A percentile compares a stretch with the other conserved stretches of the same genome.
These are phyloP conservation scores for Podaxis sp. DNA, from an alignment of 768 basidiomycete species.

Conservation along the genomic window DNA sequence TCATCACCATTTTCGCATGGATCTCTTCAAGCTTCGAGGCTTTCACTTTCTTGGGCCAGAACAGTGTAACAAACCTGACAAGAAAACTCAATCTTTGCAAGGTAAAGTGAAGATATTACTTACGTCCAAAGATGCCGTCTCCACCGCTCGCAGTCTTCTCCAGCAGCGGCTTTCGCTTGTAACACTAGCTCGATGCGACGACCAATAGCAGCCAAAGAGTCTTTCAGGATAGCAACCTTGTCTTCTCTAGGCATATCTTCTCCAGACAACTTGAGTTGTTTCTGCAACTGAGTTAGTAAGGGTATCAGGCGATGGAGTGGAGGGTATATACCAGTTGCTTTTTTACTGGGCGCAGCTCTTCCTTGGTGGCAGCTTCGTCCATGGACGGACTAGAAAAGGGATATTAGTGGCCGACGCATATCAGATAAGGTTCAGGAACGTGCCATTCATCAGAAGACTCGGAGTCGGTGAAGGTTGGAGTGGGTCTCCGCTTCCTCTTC, in stretches of 20 bases:
- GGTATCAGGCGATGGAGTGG: slow-evolving; percentile 5
- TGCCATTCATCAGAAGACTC: slow-evolving; percentile 91
- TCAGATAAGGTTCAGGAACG: slow-evolving; percentile 22
- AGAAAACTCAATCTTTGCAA: neutral
- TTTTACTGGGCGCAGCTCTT: slow-evolving; percentile 94
- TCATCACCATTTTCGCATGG: slow-evolving; percentile 94
- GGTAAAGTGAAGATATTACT: slow-evolving; percentile 30
- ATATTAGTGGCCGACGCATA: slow-evolving; percentile 4
- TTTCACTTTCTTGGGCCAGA: slow-evolving; percentile 98
- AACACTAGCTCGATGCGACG: slow-evolving; percentile 85
- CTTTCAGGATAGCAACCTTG: slow-evolving; percentile 93
- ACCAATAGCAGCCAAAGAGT: slow-evolving; percentile 91
- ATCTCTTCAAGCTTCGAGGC: slow-evolving; percentile 92
- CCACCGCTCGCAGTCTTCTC: slow-evolving; percentile 86
- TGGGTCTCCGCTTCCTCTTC: slow-evolving; percentile 90
- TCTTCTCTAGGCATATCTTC: slow-evolving; percentile 93
- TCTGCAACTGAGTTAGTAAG: slow-evolving; percentile 39
- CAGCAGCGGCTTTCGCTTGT: slow-evolving; percentile 65
- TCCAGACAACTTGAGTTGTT: slow-evolving; percentile 91
- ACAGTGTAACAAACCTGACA: slow-evolving; percentile 84
- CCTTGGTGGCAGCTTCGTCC: slow-evolving; percentile 92
- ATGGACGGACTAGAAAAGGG: slow-evolving; percentile 70
- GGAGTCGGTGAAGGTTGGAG: slow-evolving; percentile 94
- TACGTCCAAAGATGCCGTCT: slow-evolving; percentile 95
- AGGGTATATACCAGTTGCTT: slow-evolving; percentile 72